These are phyloP conservation scores for Scheffersomyces insectosa DNA, from an alignment of 1,139 yeast species.

Conservation along the genomic window DNA sequence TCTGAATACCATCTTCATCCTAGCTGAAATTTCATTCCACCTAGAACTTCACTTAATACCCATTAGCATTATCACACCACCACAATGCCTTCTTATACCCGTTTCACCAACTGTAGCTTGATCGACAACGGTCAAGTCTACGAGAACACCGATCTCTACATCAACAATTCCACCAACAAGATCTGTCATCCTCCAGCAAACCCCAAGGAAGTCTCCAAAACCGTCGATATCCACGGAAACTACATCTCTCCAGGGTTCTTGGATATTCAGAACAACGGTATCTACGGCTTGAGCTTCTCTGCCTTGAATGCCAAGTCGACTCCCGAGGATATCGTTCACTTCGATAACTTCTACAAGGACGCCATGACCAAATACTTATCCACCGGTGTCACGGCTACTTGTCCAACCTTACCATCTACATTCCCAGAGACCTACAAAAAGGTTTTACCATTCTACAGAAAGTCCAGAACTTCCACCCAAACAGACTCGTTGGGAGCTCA, in stretches of 20 bases:
- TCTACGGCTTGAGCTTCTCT: slow-evolving; percentile 60
- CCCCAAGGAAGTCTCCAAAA: slow-evolving; percentile 16
- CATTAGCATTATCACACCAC: too few species aligned
- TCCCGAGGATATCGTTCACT: slow-evolving; percentile 32
- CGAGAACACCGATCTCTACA: slow-evolving; percentile 43
- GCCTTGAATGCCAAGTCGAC: slow-evolving; percentile 36
- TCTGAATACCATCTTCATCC: too few species aligned
- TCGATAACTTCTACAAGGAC: slow-evolving; percentile 36
- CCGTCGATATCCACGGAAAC: slow-evolving; percentile 49
- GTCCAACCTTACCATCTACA: slow-evolving; percentile 64
- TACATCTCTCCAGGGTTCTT: slow-evolving; percentile 61
- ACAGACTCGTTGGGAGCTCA: slow-evolving; percentile 66
- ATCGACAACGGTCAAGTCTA: slow-evolving; percentile 51
- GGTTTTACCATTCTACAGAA: slow-evolving; percentile 49
- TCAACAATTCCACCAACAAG: slow-evolving; percentile 45
- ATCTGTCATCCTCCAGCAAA: slow-evolving; percentile 35
- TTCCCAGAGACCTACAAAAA: slow-evolving; percentile 53
- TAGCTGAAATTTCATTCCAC: too few species aligned
- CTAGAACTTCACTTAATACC: too few species aligned
- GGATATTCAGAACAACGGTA: slow-evolving; percentile 64
- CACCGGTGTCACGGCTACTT: slow-evolving; percentile 60
- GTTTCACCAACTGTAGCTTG: slow-evolving; percentile 52
- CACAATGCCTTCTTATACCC: slow-evolving; percentile 12
- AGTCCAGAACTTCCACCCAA: slow-evolving; percentile 33
- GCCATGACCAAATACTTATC: slow-evolving; percentile 50